phyloP scores from a whole-genome alignment of 1,284 basidiomycete species.

The Kwoniella shivajii region DNA sequence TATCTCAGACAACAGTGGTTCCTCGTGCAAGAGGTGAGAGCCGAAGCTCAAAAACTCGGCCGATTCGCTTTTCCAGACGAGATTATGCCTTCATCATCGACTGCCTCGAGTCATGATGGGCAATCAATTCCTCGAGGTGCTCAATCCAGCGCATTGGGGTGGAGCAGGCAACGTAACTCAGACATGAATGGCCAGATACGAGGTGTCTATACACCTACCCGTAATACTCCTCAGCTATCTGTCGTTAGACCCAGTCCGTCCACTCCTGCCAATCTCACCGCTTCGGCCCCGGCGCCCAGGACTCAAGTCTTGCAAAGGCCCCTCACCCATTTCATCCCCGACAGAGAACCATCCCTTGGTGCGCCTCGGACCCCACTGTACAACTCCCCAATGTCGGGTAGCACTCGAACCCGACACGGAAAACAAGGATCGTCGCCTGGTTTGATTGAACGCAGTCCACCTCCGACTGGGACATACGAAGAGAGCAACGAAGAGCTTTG shows the following conservation, averaged over 20 bases:
- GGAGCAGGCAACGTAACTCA: conserved; percentile 14
- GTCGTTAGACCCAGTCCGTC: conserved; percentile 44
- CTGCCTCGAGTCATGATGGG: conserved; percentile 29
- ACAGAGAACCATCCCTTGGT: conserved; percentile 29
- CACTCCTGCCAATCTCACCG: conserved; percentile 41
- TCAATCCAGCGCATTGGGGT: conserved; percentile 18
- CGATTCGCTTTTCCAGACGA: conserved; percentile 43
- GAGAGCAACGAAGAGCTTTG: conserved; percentile 43
- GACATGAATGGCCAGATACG: conserved; percentile 19
- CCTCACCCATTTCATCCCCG: conserved; percentile 42
- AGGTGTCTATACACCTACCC: conserved; percentile 14
- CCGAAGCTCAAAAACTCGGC: conserved; percentile 41
- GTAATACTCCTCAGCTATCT: conserved; percentile 9
- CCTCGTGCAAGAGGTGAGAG: conserved; percentile 46
- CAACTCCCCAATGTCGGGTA: conserved; percentile 1
- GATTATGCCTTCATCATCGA: conserved; percentile 22
- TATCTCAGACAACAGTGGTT: conserved; percentile 59
- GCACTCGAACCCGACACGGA: conserved; percentile 44
- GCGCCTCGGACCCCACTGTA: conserved; percentile 13
- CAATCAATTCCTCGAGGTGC: conserved; percentile 8
- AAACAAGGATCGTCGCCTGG: conserved; percentile 37
- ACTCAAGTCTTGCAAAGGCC: conserved; percentile 26
- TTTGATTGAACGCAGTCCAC: conserved; percentile 23
- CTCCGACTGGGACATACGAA: conserved; percentile 8
- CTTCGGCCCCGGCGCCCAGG: conserved; percentile 7